These are phyloP conservation scores for Acacia acuminata DNA, from an alignment of 306 rosid species.

Conservation along the genomic window DNA sequence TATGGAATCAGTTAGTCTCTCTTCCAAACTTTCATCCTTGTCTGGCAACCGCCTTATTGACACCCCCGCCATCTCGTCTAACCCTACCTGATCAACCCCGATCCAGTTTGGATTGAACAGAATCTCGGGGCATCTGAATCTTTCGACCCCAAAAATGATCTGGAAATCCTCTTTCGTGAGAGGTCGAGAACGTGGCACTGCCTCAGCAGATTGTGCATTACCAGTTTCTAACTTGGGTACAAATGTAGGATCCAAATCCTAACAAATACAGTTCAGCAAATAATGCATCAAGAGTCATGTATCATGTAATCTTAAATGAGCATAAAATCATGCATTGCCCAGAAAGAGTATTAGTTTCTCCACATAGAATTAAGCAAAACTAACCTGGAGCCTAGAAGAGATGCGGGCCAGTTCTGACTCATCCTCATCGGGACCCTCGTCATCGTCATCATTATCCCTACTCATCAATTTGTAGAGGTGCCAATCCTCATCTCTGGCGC, in stretches of 20 bases:
- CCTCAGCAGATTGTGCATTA: conserved; percentile 60
- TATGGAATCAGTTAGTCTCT: conserved; percentile 66
- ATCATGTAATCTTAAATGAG: neutral
- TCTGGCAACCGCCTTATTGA: conserved; percentile 77
- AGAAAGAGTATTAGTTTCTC: neutral
- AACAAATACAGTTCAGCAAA: conserved; percentile 35
- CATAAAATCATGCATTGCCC: neutral
- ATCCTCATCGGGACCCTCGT: conserved; percentile 75
- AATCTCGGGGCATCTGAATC: conserved; percentile 94
- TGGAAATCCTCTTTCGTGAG: conserved; percentile 83
- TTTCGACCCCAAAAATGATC: conserved; percentile 79
- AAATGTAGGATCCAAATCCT: conserved; percentile 88
- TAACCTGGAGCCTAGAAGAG: conserved; percentile 83
- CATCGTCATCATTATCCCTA: conserved; percentile 74
- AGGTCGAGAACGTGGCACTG: conserved; percentile 56
- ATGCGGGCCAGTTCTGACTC: conserved; percentile 70
- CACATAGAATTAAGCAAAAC: conserved; percentile 12
- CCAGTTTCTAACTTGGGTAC: conserved; percentile 66
- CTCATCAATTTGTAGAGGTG: conserved; percentile 89
- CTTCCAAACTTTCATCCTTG: conserved; percentile 47
- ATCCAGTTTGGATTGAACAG: conserved; percentile 88
- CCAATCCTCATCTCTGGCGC: conserved; percentile 97
- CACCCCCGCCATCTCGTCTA: conserved; percentile 92
- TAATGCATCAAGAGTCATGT: neutral
- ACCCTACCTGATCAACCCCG: conserved; percentile 85